Evolutionary conservation across 106 monocot species (phyloP).

Genomic region (Acorus calamus): DNA sequence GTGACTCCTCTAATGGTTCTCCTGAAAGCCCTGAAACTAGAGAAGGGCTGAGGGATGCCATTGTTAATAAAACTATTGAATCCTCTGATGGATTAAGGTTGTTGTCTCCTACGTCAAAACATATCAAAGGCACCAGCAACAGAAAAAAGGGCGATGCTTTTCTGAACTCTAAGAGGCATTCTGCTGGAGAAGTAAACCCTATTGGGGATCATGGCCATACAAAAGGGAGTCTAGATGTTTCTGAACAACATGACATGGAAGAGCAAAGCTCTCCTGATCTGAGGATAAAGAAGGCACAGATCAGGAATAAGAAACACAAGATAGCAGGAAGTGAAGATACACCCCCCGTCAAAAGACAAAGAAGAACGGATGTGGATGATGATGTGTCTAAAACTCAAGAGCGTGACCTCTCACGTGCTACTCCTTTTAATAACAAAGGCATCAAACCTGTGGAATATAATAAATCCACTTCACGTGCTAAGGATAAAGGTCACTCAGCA

Average conservation of each 20-base stretch:
- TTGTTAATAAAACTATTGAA: no score
- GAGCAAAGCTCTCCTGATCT: conserved; percentile 12
- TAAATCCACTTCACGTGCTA: conserved; percentile 7
- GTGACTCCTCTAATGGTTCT: conserved; percentile 4
- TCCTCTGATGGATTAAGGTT: background rate
- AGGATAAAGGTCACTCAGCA: conserved; percentile 10
- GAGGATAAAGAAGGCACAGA: conserved; percentile 9
- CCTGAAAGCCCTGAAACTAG: conserved; percentile 5
- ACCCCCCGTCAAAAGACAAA: conserved; percentile 39
- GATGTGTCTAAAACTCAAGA: conserved; percentile 9
- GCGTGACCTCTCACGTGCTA: conserved; percentile 11
- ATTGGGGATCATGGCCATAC: background rate
- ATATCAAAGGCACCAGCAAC: conserved; percentile 12
- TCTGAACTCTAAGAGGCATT: conserved; percentile 21
- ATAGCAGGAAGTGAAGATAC: conserved; percentile 20
- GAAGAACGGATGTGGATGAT: conserved; percentile 17
- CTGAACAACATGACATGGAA: conserved; percentile 9
- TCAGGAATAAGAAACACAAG: conserved; percentile 31
- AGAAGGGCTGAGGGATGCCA: no score
- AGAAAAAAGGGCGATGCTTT: conserved; percentile 17
- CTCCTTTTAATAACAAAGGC: conserved; percentile 11
- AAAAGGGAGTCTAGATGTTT: no score
- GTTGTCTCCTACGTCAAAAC: conserved; percentile 11
- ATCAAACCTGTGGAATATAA: conserved; percentile 18
- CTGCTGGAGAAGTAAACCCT: conserved; percentile 12